Evolutionary conservation across 768 basidiomycete genomes (phyloP).

Genomic region (Kwoniella bestiolae): DNA sequence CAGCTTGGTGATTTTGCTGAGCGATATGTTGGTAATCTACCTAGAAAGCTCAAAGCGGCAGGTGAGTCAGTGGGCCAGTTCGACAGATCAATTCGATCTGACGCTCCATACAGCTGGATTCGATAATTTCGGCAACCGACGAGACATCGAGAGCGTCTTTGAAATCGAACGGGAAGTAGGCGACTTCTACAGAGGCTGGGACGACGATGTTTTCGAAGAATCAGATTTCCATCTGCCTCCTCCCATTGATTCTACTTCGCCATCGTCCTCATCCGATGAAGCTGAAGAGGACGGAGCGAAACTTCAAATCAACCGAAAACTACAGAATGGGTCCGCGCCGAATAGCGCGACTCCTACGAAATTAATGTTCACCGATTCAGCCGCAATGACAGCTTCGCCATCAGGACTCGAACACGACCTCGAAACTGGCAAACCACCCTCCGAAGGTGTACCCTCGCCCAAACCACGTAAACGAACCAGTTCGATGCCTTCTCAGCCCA

Average conservation of each 20-base stretch:
- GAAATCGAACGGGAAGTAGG: constrained; percentile 57
- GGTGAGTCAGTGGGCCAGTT: constrained; percentile 33
- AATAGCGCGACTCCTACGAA: constrained; percentile 4
- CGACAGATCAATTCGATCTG: constrained; percentile 6
- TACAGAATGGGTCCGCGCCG: not conserved
- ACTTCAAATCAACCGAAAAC: not conserved
- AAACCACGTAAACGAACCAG: constrained; percentile 1
- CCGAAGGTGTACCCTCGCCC: constrained; percentile 2
- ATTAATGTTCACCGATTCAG: constrained; percentile 14
- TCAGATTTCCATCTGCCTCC: constrained; percentile 28
- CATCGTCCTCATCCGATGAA: constrained; percentile 13
- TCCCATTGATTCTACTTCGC: constrained; percentile 33
- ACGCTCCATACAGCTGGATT: constrained; percentile 42
- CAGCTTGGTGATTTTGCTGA: constrained; percentile 72
- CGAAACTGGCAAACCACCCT: not conserved
- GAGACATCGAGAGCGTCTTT: constrained; percentile 52
- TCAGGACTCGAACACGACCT: constrained; percentile 17
- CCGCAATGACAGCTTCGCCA: constrained; percentile 19
- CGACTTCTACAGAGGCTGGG: constrained; percentile 53
- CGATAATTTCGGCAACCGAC: constrained; percentile 50
- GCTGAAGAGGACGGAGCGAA: constrained; percentile 10
- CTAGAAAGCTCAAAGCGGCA: constrained; percentile 66
- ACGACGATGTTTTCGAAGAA: constrained; percentile 51
- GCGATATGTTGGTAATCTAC: constrained; percentile 72
- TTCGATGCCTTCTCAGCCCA: constrained; percentile 12